Percentiles rank a stretch among this genome's conserved stretches.
Conservation (phyloP, 225 moss, liverwort and hornwort genomes). For the Polytrichum commune region DNA sequence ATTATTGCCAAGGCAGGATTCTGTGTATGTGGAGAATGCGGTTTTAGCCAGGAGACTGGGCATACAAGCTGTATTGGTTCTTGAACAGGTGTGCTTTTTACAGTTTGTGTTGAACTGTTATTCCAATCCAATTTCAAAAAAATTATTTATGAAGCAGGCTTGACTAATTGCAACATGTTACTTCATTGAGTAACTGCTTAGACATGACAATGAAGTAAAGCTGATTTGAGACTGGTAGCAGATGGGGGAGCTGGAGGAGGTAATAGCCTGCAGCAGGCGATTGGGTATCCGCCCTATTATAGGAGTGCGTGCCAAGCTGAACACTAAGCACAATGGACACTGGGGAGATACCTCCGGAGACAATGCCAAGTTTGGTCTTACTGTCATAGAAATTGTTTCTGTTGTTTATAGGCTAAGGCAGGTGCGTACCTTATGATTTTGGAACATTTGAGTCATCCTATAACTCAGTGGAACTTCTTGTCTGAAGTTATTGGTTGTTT, state of each 20-base stretch:
- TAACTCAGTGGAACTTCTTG: too few relatives aligned
- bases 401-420: constrained; percentile 67
- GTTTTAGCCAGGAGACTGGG: constrained; percentile 64
- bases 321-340: constrained; percentile 78
- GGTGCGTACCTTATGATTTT: constrained; percentile 29
- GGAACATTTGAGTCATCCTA: too few relatives aligned
- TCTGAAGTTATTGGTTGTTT: too few relatives aligned
- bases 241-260: constrained; percentile 73
- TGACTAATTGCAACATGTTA: too few relatives aligned
- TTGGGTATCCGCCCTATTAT: constrained; percentile 61
- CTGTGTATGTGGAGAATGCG: constrained; percentile 67
- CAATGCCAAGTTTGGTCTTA: constrained; percentile 78
- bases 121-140: too few relatives aligned
- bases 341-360: constrained; percentile 85
- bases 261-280: constrained; percentile 60
- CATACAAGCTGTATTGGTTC: constrained; percentile 65
- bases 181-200: too few relatives aligned
- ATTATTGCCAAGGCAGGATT: constrained; percentile 42
- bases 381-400: constrained; percentile 69
- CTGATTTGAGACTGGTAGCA: constrained; percentile 9
- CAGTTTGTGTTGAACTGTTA: too few relatives aligned
- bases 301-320: constrained; percentile 81
- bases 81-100: constrained; percentile 55
- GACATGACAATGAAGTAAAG: too few relatives aligned
- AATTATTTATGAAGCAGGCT: too few relatives aligned